Conservation (phyloP, 805 yeast species). For the Jamesozyma jinghongensis region DNA sequence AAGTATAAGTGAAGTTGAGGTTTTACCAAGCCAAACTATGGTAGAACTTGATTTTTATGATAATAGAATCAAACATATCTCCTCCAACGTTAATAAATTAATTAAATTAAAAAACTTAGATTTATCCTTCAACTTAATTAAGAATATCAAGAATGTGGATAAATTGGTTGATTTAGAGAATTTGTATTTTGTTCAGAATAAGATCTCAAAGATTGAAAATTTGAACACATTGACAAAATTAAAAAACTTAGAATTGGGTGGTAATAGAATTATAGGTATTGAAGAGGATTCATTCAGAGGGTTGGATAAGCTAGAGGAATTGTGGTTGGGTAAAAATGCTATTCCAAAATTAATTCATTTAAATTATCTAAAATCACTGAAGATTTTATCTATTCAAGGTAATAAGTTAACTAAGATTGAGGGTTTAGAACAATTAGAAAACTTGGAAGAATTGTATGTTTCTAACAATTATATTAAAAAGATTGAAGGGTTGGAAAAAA, state of each 20-base stretch:
- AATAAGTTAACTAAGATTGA: constrained; percentile 71
- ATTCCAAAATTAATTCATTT: constrained; percentile 60
- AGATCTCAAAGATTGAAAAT: constrained; percentile 62
- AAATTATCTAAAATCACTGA: constrained; percentile 47
- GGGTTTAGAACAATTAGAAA: constrained; percentile 62
- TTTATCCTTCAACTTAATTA: constrained; percentile 81
- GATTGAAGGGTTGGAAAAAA: constrained; percentile 70
- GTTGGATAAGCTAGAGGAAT: constrained; percentile 52
- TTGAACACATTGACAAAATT: constrained; percentile 48
- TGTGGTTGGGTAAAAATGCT: constrained; percentile 90
- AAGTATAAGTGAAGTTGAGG: constrained; percentile 62
- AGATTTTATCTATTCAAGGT: constrained; percentile 79
- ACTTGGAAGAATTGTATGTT: constrained; percentile 77
- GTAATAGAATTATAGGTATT: constrained; percentile 53
- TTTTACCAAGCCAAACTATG: constrained; percentile 43
- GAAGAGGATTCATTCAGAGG: constrained; percentile 37
- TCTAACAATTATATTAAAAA: constrained; percentile 73
- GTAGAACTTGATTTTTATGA: constrained; percentile 86
- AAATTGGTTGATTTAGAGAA: constrained; percentile 52
- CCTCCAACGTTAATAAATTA: constrained; percentile 56
- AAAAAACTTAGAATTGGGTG: constrained; percentile 79
- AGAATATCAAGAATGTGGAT: constrained; percentile 72
- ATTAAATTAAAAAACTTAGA: constrained; percentile 54
- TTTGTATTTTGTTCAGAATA: constrained; percentile 82
- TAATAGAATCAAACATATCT: constrained; percentile 80